These are phyloP conservation scores for Linaria vulgaris DNA, from an alignment of 257 asterid genomes.

Conservation along the genomic window DNA sequence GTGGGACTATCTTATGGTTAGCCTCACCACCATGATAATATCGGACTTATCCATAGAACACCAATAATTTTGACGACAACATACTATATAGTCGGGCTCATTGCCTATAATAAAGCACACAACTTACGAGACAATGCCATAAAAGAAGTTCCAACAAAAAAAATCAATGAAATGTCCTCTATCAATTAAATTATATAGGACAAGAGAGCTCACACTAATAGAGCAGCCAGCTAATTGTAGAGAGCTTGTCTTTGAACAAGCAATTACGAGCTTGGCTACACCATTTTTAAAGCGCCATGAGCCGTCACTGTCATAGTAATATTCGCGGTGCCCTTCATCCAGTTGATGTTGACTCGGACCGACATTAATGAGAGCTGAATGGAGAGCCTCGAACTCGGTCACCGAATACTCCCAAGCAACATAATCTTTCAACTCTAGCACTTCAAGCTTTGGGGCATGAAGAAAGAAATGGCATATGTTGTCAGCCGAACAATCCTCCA, in stretches of 20 bases:
- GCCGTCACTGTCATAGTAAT: neutral
- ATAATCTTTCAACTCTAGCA: neutral
- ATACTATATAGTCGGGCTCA: too few relatives aligned
- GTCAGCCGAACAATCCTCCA: neutral
- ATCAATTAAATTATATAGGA: neutral
- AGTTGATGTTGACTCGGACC: neutral
- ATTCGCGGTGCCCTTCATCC: neutral
- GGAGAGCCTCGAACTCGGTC: neutral
- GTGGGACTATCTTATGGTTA: too few relatives aligned
- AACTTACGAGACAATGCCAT: neutral
- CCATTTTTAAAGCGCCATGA: neutral
- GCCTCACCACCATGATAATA: neutral
- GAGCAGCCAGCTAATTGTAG: conserved; percentile 2
- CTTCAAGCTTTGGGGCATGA: neutral
- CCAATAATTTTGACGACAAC: too few relatives aligned
- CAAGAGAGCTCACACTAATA: neutral
- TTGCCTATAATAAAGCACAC: neutral
- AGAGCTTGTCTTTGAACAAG: neutral
- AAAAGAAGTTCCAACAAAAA: neutral
- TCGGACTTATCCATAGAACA: neutral
- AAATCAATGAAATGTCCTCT: too few relatives aligned
- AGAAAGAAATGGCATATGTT: neutral
- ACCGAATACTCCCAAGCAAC: neutral
- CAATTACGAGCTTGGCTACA: neutral
- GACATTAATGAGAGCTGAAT: neutral